Base-by-base conservation (phyloP, 345 rosid species). In the Hirschfeldia incana region DNA sequence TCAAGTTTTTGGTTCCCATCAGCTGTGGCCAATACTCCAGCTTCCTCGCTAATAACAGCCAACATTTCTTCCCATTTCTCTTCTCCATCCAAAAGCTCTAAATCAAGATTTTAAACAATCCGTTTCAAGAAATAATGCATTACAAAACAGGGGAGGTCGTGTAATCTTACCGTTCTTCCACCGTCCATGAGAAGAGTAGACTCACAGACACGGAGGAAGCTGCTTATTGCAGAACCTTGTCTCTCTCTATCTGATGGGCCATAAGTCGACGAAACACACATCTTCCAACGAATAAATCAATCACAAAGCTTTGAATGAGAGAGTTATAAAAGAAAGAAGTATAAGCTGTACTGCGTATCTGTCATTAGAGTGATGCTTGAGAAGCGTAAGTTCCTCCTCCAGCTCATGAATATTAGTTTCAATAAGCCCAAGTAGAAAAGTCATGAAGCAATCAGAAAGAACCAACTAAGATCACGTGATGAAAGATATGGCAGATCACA, bases 61-160 rank as follows among this genome's bases (percentile, higher is more conserved):
- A 37, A 67, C 88, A 84, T 61, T 81, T 79, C 74, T 83, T 84
- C 74, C 91, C 84, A 53, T 70, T 88, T 51, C n/a, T 21, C 21
- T 75, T 78, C 33, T 83, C 82, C 82, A 86, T 72, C n/a, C 51
- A 80, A 64, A 83, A 83, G 78, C 87, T 73, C 82, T 80, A 68
- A 61, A 49, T 27, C 39, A 9, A 13, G 2, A 33, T 49, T 9
- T 75, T 26, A 65, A 65, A 55, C 39, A 66, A 6, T 74, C 1
- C 34, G 1, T 51, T 21, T 49, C 1, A 7, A 61, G 59, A 39
- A n/a, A 27, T 15, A n/a, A 61, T 51, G 12, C 29, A 11, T 46
- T 10, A 62, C 1, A 27, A 67, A 58, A 53, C 15, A 65, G 55
- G 4, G 4, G 11, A 51, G 64, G 17, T 15, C 46, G 15, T 60